Evolutionary conservation across 202 grass and related monocot genomes (phyloP), one percentile per base, ranked within the genome.

Genomic region (Elaeis oleifera): DNA sequence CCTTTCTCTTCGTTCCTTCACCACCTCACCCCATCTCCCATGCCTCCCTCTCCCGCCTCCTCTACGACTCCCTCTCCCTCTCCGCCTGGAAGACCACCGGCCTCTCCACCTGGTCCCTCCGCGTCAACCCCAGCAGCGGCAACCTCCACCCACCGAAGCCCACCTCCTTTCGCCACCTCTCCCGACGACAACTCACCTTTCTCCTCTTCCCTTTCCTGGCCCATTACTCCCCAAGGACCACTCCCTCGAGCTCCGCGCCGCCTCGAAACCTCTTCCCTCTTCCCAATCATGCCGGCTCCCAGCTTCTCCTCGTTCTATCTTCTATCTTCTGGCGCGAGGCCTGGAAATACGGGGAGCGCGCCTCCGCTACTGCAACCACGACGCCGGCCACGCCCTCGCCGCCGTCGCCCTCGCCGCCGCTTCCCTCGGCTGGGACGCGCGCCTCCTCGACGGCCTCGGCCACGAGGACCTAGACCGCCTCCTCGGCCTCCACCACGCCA

Each of bases 331-430:
- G 87, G 91, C 84, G 84, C 13, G 91, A 90, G 64, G 84, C 91
- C 3, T 96, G 91, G 87, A 90, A 96, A 59, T 96, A 96, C 16
- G 91, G 91, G 5, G 87, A 96, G 62, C 87, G 84, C 5, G 91
- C 91, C 64, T 96, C 65, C 74, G 91, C 19, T 90, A 90, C 67
- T 90, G 87, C 77, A 96, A 96, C 50, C 87, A 96, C 66, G 91
- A 96, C 27, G 91, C 81, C 18, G 91, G 91, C 5, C 87, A 90
- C 49, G 91, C 91, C 17, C 74, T 90, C 16, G 84, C 81, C 0
- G 78, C 87, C 0, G 79, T 83, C 19, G 76, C 73, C 0, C 1
- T 90, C n/a, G 80, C 87, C 9, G 84, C 87, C 1, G 81, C 78
- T 19, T 16, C 81, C 14, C 74, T 90, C 16, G 91, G 91, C 1